Evolutionary conservation across 192 early-diverging fungal genomes (phyloP).

Genomic region (Coemansia sp.): DNA sequence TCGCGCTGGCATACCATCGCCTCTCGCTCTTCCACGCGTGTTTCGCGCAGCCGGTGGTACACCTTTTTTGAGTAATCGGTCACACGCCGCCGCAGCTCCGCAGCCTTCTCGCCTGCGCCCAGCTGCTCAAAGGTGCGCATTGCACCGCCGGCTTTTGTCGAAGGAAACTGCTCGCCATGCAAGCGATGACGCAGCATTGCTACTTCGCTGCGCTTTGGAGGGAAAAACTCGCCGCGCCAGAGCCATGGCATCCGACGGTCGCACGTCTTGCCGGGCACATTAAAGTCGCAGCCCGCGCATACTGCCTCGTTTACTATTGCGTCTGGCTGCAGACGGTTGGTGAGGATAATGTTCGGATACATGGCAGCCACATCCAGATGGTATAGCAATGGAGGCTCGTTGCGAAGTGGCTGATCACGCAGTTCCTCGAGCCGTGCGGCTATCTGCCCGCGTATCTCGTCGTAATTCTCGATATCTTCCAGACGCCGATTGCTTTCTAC

Average conservation of each 20-base stretch:
- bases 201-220: constrained; percentile 83
- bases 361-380: constrained; percentile 99
- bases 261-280: constrained; percentile 80
- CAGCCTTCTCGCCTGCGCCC: constrained; percentile 63
- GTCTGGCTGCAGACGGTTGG: constrained; percentile 96
- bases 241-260: constrained; percentile 95
- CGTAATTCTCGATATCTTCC: constrained; percentile 84
- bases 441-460: constrained; percentile 76
- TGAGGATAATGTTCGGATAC: constrained; percentile 99
- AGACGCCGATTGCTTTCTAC: constrained; percentile 75
- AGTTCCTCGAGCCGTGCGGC: constrained; percentile 64
- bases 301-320: constrained; percentile 86
- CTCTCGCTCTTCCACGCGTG: constrained; percentile 77
- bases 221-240: constrained; percentile 96
- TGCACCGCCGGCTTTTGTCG: constrained; percentile 51
- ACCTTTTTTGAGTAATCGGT: constrained; percentile 86
- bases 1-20: constrained; percentile 96
- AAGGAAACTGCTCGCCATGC: constrained; percentile 76
- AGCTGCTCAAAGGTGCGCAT: constrained; percentile 69
- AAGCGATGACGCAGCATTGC: constrained; percentile 90
- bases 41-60: constrained; percentile 81
- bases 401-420: constrained; percentile 76
- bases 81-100: constrained; percentile 74
- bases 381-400: constrained; percentile 85
- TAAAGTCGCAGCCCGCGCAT: constrained; percentile 93